These are phyloP conservation scores for Lasiosphaeris hirsuta DNA, from an alignment of 495 filamentous ascomycete genomes.

Conservation along the genomic window DNA sequence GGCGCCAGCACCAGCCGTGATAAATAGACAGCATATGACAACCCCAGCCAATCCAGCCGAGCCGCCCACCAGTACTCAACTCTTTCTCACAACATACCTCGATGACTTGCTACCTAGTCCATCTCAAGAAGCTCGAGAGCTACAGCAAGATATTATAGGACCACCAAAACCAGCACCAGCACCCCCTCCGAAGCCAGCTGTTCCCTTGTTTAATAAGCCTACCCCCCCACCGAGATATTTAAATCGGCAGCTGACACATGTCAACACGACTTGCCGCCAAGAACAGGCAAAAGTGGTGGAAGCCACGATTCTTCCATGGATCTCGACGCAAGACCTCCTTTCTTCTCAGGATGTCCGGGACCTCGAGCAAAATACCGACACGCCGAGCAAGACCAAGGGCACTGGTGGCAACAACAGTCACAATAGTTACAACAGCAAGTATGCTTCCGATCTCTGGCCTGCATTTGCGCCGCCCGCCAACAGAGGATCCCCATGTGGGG, in stretches of 20 bases:
- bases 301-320: constrained; percentile 21
- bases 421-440: too few species aligned
- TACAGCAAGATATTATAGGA: constrained; percentile 25
- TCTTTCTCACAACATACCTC: constrained; percentile 42
- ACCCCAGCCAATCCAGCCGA: background rate
- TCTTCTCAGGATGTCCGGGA: constrained; percentile 49
- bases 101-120: constrained; percentile 49
- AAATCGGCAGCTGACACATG: background rate
- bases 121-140: constrained; percentile 45
- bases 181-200: background rate
- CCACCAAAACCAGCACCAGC: background rate
- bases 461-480: background rate
- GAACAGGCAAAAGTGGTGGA: background rate
- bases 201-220: background rate
- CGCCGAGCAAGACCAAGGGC: constrained; percentile 12
- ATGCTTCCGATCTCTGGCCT: background rate
- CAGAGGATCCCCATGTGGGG: too few species aligned
- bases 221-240: background rate
- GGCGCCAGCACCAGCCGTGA: background rate
- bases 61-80: constrained; percentile 40
- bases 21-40: background rate
- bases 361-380: constrained; percentile 29
- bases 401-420: too few species aligned
- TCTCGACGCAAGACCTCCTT: constrained; percentile 46
- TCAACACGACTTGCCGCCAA: background rate